Conservation (phyloP, 805 yeast species). For the Yamadazyma endophytica region DNA sequence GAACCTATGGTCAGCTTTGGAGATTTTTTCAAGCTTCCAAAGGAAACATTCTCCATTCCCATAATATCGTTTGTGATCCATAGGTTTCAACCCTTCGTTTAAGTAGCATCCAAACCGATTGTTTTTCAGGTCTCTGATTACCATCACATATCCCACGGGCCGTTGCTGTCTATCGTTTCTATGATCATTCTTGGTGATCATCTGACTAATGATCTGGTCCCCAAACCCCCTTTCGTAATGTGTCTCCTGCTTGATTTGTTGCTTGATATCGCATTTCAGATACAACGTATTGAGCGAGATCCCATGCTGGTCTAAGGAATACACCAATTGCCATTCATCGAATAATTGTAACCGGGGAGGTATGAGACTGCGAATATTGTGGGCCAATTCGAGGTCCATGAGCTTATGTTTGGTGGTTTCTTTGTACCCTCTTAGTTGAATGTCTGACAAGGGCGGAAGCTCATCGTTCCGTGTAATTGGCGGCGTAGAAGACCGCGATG, state of each 20-base stretch:
- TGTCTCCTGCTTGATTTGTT: constrained; percentile 21
- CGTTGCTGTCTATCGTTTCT: constrained; percentile 18
- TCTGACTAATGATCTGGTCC: constrained; percentile 30
- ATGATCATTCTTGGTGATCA: constrained; percentile 17
- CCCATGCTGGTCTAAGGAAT: constrained; percentile 91
- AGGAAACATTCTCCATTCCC: constrained; percentile 96
- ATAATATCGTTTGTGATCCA: constrained; percentile 69
- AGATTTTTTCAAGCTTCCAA: constrained; percentile 61
- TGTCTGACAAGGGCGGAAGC: constrained; percentile 49
- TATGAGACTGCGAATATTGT: constrained; percentile 64
- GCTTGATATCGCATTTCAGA: constrained; percentile 44
- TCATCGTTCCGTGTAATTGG: neutral
- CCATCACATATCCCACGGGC: constrained; percentile 67
- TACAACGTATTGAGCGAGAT: constrained; percentile 80
- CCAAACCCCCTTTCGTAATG: constrained; percentile 31
- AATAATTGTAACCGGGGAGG: constrained; percentile 78
- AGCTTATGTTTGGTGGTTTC: constrained; percentile 54
- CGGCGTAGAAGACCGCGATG: constrained; percentile 4
- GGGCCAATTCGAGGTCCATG: constrained; percentile 61
- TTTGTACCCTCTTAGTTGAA: constrained; percentile 59
- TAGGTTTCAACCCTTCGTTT: constrained; percentile 68
- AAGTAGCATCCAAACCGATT: constrained; percentile 74
- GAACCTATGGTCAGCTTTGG: constrained; percentile 34
- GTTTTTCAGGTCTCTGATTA: constrained; percentile 61
- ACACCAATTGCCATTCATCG: constrained; percentile 71